A percentile compares a stretch with the other conserved stretches of the same genome.
phyloP scores from a whole-genome alignment of 208 protist genomes.

The Leishmania arabica region DNA sequence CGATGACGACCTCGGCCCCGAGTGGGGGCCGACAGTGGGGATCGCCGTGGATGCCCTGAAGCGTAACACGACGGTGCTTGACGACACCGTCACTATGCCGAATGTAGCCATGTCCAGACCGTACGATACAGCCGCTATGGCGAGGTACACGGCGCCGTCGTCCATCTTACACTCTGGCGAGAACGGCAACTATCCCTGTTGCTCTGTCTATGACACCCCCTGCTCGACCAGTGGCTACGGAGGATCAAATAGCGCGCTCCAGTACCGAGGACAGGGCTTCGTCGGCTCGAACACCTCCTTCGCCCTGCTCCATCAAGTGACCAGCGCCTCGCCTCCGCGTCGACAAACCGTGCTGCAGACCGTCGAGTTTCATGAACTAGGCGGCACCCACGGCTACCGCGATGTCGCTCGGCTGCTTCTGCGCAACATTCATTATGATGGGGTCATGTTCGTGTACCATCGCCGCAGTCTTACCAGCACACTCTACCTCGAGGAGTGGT shows the following conservation, averaged over 20 bases:
- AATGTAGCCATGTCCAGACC: not conserved
- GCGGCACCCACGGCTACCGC: slow-evolving; percentile 66
- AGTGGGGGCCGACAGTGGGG: slow-evolving; percentile 61
- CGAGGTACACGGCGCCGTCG: not conserved
- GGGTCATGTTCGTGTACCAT: slow-evolving; percentile 81
- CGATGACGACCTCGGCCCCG: slow-evolving; percentile 25
- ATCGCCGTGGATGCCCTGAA: slow-evolving; percentile 55
- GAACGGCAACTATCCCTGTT: slow-evolving; percentile 4
- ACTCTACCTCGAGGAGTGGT: slow-evolving; percentile 55
- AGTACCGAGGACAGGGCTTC: slow-evolving; percentile 7
- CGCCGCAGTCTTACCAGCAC: slow-evolving; percentile 58
- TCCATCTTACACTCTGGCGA: not conserved
- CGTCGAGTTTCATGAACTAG: slow-evolving; percentile 81
- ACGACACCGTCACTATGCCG: not conserved
- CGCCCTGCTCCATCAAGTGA: not conserved
- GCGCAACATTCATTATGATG: slow-evolving; percentile 59
- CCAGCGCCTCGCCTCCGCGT: not conserved
- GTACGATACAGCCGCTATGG: not conserved
- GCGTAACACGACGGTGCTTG: slow-evolving; percentile 25
- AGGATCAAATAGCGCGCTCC: slow-evolving; percentile 2
- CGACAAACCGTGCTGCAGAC: slow-evolving; percentile 22
- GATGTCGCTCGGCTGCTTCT: slow-evolving; percentile 46
- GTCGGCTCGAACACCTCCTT: not conserved
- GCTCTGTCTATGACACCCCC: slow-evolving; percentile 8
- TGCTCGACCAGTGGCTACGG: not conserved